Evolutionary conservation across 345 rosid genomes (phyloP), one percentile per base, ranked within the genome.

Genomic region (Moricandia moricandioides): DNA sequence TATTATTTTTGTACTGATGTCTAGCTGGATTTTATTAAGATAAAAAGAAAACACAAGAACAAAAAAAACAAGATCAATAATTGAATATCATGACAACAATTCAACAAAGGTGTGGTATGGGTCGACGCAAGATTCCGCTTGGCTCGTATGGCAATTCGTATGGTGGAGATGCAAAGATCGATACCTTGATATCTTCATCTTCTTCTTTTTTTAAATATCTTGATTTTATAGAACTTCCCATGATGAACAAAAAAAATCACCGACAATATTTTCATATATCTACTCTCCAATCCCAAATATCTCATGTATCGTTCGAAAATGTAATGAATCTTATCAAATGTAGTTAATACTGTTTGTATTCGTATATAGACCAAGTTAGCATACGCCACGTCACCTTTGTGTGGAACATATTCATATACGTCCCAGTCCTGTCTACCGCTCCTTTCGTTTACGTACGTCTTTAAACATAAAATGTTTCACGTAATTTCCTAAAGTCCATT

Each of bases 61-160:
- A 14, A 21, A 21, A 21, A 6, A 33, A 33, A 43, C n/a, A 39
- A 39, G 13, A 11, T 35, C 45, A 75, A 51, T 75, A 35, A 68
- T 75, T 60, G 54, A 26, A 67, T 45, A 45, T 45, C 14, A 4
- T 64, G 69, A 39, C 31, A 40, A 45, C 52, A 6, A 5, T 13
- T 29, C 31, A 29, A 29, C 31, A 1, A 29, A 29, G 17, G 52
- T 18, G 35, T 18, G 71, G 77, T 24, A 65, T 73, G 65, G 64
- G 64, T 64, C 57, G 16, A 45, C 51, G 51, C 16, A 45, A 45
- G 45, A 14, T 65, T 16, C 24, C 24, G 7, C 35, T 64, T 6
- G 71, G 64, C 65, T 63, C 56, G 37, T 14, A 49, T 62, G 62
- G 16, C 13, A 34, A n/a, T 52, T 72, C 69, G 1, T 35, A 52